Conservation (phyloP, 805 yeast species). For the Candida ficus region DNA sequence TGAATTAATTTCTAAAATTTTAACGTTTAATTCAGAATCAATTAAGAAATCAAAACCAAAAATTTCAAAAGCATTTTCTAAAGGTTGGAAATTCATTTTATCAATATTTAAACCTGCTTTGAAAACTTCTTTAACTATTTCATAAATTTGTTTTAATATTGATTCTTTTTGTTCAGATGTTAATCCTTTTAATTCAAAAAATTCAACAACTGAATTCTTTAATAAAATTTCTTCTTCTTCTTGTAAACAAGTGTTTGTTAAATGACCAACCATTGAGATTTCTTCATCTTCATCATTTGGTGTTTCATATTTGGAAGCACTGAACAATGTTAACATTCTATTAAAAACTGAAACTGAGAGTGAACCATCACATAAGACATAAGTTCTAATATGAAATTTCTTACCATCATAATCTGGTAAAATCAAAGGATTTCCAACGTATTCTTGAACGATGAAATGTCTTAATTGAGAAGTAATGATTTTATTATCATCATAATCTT, state of each 20-base stretch:
- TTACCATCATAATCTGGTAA: constrained; percentile 52
- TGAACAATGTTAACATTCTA: constrained; percentile 78
- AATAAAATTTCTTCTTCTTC: constrained; percentile 37
- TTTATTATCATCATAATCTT: constrained; percentile 49
- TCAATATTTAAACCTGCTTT: constrained; percentile 79
- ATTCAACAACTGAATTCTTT: constrained; percentile 52
- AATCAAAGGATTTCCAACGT: constrained; percentile 63
- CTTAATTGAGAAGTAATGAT: constrained; percentile 82
- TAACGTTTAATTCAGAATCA: constrained; percentile 47
- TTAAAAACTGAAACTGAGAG: constrained; percentile 74
- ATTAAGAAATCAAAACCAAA: constrained; percentile 89
- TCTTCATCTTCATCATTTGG: constrained; percentile 38
- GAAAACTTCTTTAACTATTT: constrained; percentile 64
- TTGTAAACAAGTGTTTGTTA: constrained; percentile 93
- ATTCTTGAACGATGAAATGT: constrained; percentile 87
- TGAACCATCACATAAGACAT: constrained; percentile 72
- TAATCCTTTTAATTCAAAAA: constrained; percentile 49
- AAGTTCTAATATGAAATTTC: constrained; percentile 87
- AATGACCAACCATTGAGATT: constrained; percentile 50
- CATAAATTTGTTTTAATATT: constrained; percentile 53
- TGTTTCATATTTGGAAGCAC: constrained; percentile 43
- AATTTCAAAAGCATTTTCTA: constrained; percentile 76
- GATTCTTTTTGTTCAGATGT: constrained; percentile 28
- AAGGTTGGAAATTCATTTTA: constrained; percentile 78
- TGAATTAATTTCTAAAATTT: constrained; percentile 79